Evolutionary conservation across 2,329 filamentous ascomycete species (phyloP), one percentile per base, ranked within the genome.

Genomic region (Parastagonospora avenae): DNA sequence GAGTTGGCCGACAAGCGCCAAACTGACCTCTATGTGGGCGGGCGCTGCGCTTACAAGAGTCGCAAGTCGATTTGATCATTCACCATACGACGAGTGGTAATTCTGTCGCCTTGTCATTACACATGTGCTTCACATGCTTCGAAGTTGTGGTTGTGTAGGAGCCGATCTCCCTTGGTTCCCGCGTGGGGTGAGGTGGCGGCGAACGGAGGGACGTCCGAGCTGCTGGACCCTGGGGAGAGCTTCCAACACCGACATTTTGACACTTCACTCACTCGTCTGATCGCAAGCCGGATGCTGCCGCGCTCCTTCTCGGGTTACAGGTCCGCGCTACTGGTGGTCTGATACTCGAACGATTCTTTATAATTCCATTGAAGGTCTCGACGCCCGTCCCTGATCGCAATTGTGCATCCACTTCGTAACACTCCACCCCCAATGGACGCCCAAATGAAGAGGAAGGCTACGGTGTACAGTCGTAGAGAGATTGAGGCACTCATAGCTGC

Each of bases 401-500:
- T 30, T n/a, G 38, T 28, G 19, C 37, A 12, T 36, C 35, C 37
- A 15, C 35, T 19, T 31, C 37, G 11, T 36, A 45, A 28, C 10
- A 28, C 16, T 35, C 42, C 48, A 50, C 48, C 44, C 45, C 58
- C 29, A 30, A 74, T 73, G 70, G 63, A 60, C 38, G 42, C 59
- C 15, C 61, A 61, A 43, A 42, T 55, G 36, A 58, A 63, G 57
- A 70, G 73, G 31, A 82, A 80, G 70, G 76, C 80, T 58, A 73
- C 66, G 29, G 48, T 87, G 29, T 74, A 86, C 58, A 83, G 81
- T 52, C 81, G 86, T 56, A 76, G 83, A 52, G 82, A 91, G 68
- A 83, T 96, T 53, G 92, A 97, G 73, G 85, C 82, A 5, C 77
- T 93, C 63, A 97, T 99, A 66, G 90, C 92, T 6, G 85, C 90